Conservation (phyloP, 2,329 filamentous ascomycete genomes). For the Trichophyton benhamiae region DNA sequence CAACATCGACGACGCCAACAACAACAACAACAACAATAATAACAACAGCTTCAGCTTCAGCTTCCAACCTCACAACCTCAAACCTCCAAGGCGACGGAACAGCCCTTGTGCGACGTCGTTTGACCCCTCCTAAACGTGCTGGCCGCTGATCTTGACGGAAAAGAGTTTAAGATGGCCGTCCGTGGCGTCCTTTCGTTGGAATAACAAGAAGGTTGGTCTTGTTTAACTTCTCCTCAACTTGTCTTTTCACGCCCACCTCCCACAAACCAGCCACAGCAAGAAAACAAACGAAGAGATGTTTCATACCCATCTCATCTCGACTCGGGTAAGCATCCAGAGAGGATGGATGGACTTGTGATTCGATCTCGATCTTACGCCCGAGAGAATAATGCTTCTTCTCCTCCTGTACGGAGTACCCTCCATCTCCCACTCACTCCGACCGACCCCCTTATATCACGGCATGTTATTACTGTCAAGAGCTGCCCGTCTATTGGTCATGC, state of each 20-base stretch:
- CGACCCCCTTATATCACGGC: not conserved
- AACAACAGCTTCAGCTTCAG: too few species aligned
- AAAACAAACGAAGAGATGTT: not conserved
- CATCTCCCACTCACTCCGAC: not conserved
- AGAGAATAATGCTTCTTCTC: not conserved
- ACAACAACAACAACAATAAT: too few species aligned
- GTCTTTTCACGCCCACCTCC: not conserved
- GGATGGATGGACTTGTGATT: not conserved
- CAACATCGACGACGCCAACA: too few species aligned
- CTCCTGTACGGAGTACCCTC: not conserved
- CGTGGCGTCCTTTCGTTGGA: not conserved
- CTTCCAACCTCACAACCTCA: not conserved
- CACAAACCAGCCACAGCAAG: not conserved
- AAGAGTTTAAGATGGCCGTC: not conserved
- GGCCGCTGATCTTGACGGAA: not conserved
- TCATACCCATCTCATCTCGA: constrained; percentile 1
- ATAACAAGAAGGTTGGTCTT: not conserved
- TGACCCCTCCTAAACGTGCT: not conserved
- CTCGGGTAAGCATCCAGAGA: too few species aligned
- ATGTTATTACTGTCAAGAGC: not conserved
- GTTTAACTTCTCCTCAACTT: too few species aligned
- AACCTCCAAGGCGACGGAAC: not conserved
- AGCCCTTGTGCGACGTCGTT: not conserved
- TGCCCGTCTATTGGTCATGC: not conserved
- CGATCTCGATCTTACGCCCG: not conserved